Conservation (phyloP, 495 filamentous ascomycete species). For the Aspergillus diversus region DNA sequence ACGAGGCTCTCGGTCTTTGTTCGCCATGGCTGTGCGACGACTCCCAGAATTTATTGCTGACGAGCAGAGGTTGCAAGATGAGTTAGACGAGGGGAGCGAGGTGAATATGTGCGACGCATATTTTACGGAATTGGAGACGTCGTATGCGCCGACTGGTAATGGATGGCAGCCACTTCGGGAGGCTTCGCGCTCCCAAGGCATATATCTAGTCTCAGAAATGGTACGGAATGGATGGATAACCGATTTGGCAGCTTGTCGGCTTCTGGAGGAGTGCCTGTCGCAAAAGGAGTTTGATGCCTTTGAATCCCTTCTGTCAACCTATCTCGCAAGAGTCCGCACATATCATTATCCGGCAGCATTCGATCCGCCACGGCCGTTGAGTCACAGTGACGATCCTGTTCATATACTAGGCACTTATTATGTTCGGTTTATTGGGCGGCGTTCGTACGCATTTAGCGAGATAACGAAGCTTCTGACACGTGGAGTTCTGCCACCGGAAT, state of each 20-base stretch:
- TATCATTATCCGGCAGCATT: conserved; percentile 40
- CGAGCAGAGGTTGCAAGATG: conserved; percentile 60
- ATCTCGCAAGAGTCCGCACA: conserved; percentile 32
- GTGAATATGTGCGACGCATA: conserved; percentile 55
- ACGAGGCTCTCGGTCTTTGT: conserved; percentile 56
- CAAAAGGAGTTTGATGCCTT: conserved; percentile 43
- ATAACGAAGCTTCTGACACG: conserved; percentile 43
- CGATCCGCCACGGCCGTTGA: conserved; percentile 24
- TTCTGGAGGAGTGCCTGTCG: conserved; percentile 40
- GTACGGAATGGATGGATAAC: conserved; percentile 51
- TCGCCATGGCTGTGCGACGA: conserved; percentile 66
- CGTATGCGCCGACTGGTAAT: conserved; percentile 51
- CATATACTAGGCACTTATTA: conserved; percentile 39
- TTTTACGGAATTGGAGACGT: conserved; percentile 68
- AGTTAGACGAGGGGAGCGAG: conserved; percentile 50
- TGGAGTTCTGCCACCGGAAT: conserved; percentile 47
- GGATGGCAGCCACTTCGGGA: conserved; percentile 70
- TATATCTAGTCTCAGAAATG: conserved; percentile 60
- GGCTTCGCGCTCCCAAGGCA: conserved; percentile 69
- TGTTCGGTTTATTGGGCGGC: conserved; percentile 25
- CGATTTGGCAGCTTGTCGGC: conserved; percentile 33
- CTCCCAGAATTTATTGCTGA: conserved; percentile 65
- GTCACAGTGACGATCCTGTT: conserved; percentile 33
- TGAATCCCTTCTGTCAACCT: conserved; percentile 38
- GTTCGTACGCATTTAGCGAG: conserved; percentile 43